Percentiles rank a stretch among this genome's conserved stretches.
Evolutionary conservation across 2,329 filamentous ascomycete species (phyloP).

Genomic region (Talaromyces sp.): DNA sequence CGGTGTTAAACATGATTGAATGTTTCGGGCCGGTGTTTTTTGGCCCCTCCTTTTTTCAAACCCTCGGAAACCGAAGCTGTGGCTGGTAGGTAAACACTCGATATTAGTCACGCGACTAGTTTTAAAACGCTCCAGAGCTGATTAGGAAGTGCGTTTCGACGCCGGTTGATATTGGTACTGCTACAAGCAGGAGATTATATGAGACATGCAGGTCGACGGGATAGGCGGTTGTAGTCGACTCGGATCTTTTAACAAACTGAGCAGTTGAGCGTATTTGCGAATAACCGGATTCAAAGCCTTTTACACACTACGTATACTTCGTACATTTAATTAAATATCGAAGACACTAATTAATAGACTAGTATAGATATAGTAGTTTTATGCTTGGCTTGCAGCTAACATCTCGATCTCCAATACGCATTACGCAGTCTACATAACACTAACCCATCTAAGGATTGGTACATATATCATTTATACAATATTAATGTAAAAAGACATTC

Average conservation of each 20-base stretch:
- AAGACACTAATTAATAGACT: too few species aligned
- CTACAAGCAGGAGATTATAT: not conserved
- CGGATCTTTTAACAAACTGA: not conserved
- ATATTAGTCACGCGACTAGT: not conserved
- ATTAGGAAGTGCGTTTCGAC: not conserved
- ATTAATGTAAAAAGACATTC: too few species aligned
- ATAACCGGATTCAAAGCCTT: too few species aligned
- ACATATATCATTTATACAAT: too few species aligned
- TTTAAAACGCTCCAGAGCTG: not conserved
- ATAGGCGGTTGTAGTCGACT: not conserved
- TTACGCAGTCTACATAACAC: too few species aligned
- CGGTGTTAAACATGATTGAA: not conserved
- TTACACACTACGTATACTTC: too few species aligned
- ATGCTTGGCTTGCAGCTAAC: not conserved
- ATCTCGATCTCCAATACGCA: too few species aligned
- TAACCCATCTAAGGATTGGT: too few species aligned
- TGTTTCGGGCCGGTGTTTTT: not conserved
- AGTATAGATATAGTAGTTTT: not conserved
- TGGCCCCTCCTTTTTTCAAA: not conserved
- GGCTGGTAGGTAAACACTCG: not conserved
- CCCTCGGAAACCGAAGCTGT: not conserved
- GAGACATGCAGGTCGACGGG: not conserved
- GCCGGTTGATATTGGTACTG: not conserved
- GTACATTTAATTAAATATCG: too few species aligned
- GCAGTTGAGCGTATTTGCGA: not conserved